Conservation (phyloP, 176 grass and related monocot genomes). For the Otatea glauca region DNA sequence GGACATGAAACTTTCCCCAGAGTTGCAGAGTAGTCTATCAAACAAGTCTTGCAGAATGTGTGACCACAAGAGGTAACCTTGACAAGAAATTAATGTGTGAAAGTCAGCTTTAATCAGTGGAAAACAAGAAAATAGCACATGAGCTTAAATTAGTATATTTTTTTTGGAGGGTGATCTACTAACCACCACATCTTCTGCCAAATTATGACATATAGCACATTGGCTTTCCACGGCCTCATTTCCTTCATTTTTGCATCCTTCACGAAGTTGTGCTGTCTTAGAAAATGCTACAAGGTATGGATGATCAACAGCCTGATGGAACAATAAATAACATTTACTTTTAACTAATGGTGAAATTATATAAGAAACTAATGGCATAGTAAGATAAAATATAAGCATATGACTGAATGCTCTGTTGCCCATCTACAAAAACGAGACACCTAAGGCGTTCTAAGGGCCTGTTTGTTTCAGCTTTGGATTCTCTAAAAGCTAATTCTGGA, state of each 20-base stretch:
- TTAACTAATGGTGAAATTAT: not conserved
- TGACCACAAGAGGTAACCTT: conserved; percentile 93
- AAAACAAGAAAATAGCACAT: conserved; percentile 30
- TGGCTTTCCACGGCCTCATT: conserved; percentile 44
- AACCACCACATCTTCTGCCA: conserved; percentile 82
- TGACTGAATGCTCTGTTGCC: too few species aligned
- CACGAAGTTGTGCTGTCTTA: conserved; percentile 54
- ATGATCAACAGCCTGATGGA: conserved; percentile 78
- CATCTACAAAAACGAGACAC: too few species aligned
- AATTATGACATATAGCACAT: conserved; percentile 74
- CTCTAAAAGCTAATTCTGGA: too few species aligned
- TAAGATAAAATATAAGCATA: too few species aligned
- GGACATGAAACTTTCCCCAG: conserved; percentile 74
- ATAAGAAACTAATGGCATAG: conserved; percentile 31
- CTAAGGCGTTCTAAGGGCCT: too few species aligned
- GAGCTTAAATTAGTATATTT: not conserved
- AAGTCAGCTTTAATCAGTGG: conserved; percentile 13
- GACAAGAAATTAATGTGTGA: conserved; percentile 27
- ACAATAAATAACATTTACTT: conserved; percentile 37
- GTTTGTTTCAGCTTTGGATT: too few species aligned
- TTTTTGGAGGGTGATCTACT: conserved; percentile 5
- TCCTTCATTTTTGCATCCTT: conserved; percentile 48
- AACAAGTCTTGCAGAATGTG: conserved; percentile 87
- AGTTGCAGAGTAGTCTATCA: conserved; percentile 77
- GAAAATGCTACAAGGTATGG: conserved; percentile 95